Evolutionary conservation across 2,329 filamentous ascomycete species (phyloP), one percentile per base, ranked within the genome.

Genomic region (Colletotrichum tamarilloi): DNA sequence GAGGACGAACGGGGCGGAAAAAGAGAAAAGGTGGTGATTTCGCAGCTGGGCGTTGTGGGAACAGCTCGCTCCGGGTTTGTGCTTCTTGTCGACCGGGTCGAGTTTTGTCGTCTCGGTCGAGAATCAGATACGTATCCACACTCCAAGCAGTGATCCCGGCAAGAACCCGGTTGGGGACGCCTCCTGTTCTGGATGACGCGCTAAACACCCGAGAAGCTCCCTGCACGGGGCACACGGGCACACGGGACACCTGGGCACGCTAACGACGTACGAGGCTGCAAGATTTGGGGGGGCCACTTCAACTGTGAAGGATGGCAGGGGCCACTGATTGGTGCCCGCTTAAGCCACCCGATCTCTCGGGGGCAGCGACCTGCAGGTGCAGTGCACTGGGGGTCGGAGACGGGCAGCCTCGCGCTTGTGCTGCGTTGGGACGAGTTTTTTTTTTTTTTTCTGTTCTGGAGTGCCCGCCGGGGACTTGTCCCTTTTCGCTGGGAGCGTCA

Each of bases 21-120:
- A 71, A 62, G 63, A 58, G 67, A 62, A 57, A 68, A 62, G 28
- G 62, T 28, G 42, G 22, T 42, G 38, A 19, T 42, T 26, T 65
- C 35, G 49, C 35, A 28, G 49, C 35, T 57, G 38, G 11, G 32
- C 26, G 52, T 38, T 52, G 24, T 38, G 32, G 32, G 52, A 57
- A 65, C 16, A 65, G 62, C 49, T 65, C 30, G 42, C 19, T 49
- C 16, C 42, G 22, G 24, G 49, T 55, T 42, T 55, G 56, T 69
- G 67, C 62, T 57, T 24, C 53, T 56, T 56, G 66, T 64, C 67
- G 71, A 73, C 71, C 55, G 70, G 71, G 67, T 71, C 67, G 57
- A 73, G 71, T 73, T 73, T 73, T 73, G 71, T 73, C 70, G 71
- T 73, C 71, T 73, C 56, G 67, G 71, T 73, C 46, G 60, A 66